A percentile compares a stretch with the other conserved stretches of the same genome.
Conservation (phyloP, 2,329 filamentous ascomycete species). For the Penicillium frequentans region DNA sequence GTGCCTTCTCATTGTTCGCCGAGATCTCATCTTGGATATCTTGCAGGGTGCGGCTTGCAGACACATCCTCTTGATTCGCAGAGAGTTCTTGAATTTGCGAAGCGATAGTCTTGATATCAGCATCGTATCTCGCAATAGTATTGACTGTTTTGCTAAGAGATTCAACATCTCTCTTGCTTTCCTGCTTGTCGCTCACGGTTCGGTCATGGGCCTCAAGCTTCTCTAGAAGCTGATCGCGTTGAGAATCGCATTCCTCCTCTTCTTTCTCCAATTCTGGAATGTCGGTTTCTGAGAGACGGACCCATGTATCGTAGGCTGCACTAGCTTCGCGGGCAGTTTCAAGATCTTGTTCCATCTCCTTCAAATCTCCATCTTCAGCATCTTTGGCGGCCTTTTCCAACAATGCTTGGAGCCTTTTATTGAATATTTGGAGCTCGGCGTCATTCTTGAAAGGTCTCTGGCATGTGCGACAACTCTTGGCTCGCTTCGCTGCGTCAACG, state of each 20-base stretch:
- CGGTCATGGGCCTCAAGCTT: slow-evolving; percentile 69
- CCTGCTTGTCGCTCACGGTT: slow-evolving; percentile 60
- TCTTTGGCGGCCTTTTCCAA: slow-evolving; percentile 54
- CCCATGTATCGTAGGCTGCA: slow-evolving; percentile 71
- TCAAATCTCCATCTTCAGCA: slow-evolving; percentile 62
- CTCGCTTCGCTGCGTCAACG: slow-evolving; percentile 62
- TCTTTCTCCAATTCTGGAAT: slow-evolving; percentile 69
- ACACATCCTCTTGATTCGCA: slow-evolving; percentile 70
- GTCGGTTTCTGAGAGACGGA: slow-evolving; percentile 65
- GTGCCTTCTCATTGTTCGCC: slow-evolving; percentile 65
- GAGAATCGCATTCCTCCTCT: slow-evolving; percentile 59
- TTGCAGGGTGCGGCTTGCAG: slow-evolving; percentile 68
- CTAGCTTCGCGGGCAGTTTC: slow-evolving; percentile 63
- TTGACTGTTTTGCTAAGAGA: slow-evolving; percentile 72
- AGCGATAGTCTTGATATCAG: slow-evolving; percentile 70
- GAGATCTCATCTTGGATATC: slow-evolving; percentile 80
- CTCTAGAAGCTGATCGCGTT: slow-evolving; percentile 61
- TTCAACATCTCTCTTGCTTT: slow-evolving; percentile 72
- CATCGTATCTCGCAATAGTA: slow-evolving; percentile 70
- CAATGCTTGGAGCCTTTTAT: slow-evolving; percentile 63
- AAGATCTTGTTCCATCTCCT: slow-evolving; percentile 63
- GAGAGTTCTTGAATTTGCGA: slow-evolving; percentile 72
- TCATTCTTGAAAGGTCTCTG: slow-evolving; percentile 64
- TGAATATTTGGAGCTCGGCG: slow-evolving; percentile 62
- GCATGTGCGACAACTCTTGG: slow-evolving; percentile 77